Evolutionary conservation across 2,329 filamentous ascomycete species (phyloP).

Genomic region (Claviceps citrina): DNA sequence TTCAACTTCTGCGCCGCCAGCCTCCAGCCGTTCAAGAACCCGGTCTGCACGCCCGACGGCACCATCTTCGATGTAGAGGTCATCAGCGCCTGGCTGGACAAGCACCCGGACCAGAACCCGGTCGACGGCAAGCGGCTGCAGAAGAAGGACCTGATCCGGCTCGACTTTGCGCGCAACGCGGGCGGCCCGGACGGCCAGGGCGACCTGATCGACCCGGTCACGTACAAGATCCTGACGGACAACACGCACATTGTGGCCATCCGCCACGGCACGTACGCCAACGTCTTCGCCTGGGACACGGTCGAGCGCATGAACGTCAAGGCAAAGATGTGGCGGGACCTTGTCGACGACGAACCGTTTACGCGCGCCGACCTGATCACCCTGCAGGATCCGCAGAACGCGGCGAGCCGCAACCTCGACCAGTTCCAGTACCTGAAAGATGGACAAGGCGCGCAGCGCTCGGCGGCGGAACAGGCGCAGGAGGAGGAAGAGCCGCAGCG

Average conservation of each 20-base stretch:
- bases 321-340: constrained; percentile 84
- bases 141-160: constrained; percentile 70
- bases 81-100: constrained; percentile 86
- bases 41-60: constrained; percentile 76
- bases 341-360: constrained; percentile 79
- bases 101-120: constrained; percentile 74
- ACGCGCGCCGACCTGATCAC: constrained; percentile 86
- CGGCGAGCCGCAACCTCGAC: constrained; percentile 66
- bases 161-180: constrained; percentile 85
- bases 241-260: constrained; percentile 94
- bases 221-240: constrained; percentile 93
- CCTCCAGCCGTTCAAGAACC: constrained; percentile 86
- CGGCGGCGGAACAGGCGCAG: too few relatives aligned
- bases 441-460: constrained; percentile 52
- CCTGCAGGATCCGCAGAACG: constrained; percentile 86
- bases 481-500: constrained; percentile 55
- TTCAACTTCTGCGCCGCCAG: constrained; percentile 98
- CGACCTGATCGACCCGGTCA: constrained; percentile 90
- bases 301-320: constrained; percentile 93
- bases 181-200: constrained; percentile 45
- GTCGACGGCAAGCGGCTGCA: constrained; percentile 68
- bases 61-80: constrained; percentile 92
- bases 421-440: constrained; percentile 83
- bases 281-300: constrained; percentile 94
- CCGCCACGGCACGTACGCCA: constrained; percentile 64